Evolutionary conservation across 148 eudicot species (phyloP).

Genomic region (Vaccinium darrowii): DNA sequence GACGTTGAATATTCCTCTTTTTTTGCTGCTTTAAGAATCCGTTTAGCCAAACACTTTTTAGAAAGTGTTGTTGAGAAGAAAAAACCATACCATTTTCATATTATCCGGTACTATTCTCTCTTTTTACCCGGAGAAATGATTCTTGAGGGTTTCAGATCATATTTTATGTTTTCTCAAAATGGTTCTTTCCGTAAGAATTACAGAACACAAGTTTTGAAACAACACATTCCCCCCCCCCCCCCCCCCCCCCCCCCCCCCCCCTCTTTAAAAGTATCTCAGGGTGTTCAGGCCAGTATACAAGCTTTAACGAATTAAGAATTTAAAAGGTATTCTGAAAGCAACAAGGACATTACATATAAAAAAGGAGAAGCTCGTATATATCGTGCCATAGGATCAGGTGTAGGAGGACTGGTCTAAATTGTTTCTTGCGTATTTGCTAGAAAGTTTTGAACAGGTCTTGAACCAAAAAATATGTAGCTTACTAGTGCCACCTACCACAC

Average conservation of each 20-base stretch:
- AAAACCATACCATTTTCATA: neutral
- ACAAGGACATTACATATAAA: neutral
- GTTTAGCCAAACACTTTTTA: neutral
- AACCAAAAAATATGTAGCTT: neutral
- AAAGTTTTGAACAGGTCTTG: neutral
- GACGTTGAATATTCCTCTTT: neutral
- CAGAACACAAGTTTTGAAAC: neutral
- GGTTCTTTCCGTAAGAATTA: neutral
- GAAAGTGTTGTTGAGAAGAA: neutral
- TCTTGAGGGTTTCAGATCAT: neutral
- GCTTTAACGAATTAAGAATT: neutral
- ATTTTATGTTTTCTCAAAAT: neutral
- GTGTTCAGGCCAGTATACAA: neutral
- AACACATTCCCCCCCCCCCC: no score
- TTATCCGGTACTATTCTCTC: neutral
- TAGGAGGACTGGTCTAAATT: neutral
- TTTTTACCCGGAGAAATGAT: neutral
- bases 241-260: no score
- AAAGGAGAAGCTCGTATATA: neutral
- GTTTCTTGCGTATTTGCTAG: neutral
- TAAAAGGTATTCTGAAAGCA: neutral
- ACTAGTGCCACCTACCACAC: neutral
- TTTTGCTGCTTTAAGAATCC: neutral
- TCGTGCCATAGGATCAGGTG: neutral
- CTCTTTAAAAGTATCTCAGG: neutral